These are phyloP conservation scores for Aspergillus pseudotamarii DNA, from an alignment of 2,329 filamentous ascomycete genomes.

Conservation along the genomic window DNA sequence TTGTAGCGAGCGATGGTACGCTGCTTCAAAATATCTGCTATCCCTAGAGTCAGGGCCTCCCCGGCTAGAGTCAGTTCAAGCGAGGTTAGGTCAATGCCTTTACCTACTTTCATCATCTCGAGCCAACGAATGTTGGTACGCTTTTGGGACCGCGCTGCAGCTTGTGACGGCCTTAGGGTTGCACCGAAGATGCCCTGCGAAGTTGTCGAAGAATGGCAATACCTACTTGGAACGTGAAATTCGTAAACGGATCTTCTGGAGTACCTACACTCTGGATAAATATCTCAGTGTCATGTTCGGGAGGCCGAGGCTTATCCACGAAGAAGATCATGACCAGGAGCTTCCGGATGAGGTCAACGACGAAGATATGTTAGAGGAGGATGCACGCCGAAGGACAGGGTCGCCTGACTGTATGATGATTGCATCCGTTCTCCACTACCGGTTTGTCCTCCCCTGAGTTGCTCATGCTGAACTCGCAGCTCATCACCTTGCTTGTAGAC, in stretches of 20 bases:
- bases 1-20: slow-evolving; percentile 41
- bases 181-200: slow-evolving; percentile 37
- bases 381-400: slow-evolving; percentile 38
- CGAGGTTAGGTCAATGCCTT: slow-evolving; percentile 59
- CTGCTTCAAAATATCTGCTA: slow-evolving; percentile 39
- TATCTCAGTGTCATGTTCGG: slow-evolving; percentile 67
- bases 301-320: slow-evolving; percentile 62
- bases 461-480: not conserved
- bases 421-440: slow-evolving; percentile 42
- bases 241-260: slow-evolving; percentile 64
- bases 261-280: slow-evolving; percentile 64
- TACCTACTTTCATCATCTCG: slow-evolving; percentile 62
- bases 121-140: slow-evolving; percentile 64
- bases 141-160: slow-evolving; percentile 60
- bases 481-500: slow-evolving; percentile 29
- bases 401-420: slow-evolving; percentile 44
- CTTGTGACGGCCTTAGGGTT: slow-evolving; percentile 52
- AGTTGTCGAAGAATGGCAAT: slow-evolving; percentile 31
- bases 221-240: slow-evolving; percentile 51
- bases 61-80: slow-evolving; percentile 60
- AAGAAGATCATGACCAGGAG: slow-evolving; percentile 66
- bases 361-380: slow-evolving; percentile 55
- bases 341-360: slow-evolving; percentile 61
- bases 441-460: slow-evolving; percentile 23
- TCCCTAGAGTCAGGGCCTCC: slow-evolving; percentile 56